Evolutionary conservation across 2,329 filamentous ascomycete species (phyloP), one percentile per base, ranked within the genome.

Genomic region (Botrytis deweyae): DNA sequence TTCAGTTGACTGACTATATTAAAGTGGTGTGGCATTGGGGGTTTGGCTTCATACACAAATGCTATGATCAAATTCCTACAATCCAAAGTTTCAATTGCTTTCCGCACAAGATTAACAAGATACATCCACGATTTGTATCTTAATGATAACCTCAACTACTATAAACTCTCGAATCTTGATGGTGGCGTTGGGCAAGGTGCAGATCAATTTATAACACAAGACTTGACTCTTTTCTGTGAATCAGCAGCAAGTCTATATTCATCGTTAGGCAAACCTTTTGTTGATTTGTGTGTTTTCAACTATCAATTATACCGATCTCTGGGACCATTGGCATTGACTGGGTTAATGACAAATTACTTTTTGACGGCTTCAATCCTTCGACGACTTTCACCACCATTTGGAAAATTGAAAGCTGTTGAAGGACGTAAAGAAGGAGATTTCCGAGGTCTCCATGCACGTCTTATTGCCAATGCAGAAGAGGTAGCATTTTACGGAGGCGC

Each of bases 1-100:
- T 40, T 46, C 55, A 36, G 46, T n/a, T 20, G 10, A 33, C 71
- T 72, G 33, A 72, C 71, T 67, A 22, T 72, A 70, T 14, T 72
- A 68, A 70, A 90, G 86, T 99, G 96, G 96, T 94, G 95, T 77
- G 94, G 95, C 4, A 91, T 99, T 52, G 96, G 96, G 61, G 93
- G 93, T 3, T 91, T 98, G 76, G 95, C 95, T 14, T 97, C 95
- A 0, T 99, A 99, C 81, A 98, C 95, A 69, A 99, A 99, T 82
- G 94, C 95, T 72, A 98, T 97, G 92, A 99, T 99, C 86, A 98
- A 98, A 83, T 99, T 93, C 84, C 88, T 99, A 76, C 95, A 99
- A 83, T 95, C 93, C 69, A 99, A 99, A 85, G 94, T 99, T 72
- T 97, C 95, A 10, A 99, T 99, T 77, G 95, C 97, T 49, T 99